Conservation (phyloP, 1,284 basidiomycete genomes). For the Pyrrhoderma noxium region DNA sequence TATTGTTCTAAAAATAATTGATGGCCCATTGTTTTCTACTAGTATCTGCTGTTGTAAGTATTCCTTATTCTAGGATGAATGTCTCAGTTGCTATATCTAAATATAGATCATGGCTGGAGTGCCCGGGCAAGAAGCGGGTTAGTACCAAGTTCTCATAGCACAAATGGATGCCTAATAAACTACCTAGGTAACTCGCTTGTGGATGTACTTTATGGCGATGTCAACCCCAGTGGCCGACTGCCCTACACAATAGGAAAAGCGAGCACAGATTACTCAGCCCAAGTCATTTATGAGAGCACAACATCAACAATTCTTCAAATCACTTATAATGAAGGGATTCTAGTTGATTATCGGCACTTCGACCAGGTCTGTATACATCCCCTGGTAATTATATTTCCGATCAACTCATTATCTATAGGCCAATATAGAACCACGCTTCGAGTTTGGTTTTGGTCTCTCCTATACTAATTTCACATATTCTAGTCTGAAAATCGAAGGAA, state of each 20-base stretch:
- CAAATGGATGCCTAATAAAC: constrained; percentile 3
- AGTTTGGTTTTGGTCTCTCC: constrained; percentile 80
- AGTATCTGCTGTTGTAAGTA: not conserved
- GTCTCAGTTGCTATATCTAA: constrained; percentile 12
- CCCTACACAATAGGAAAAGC: constrained; percentile 45
- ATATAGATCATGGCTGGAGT: constrained; percentile 49
- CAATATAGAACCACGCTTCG: constrained; percentile 56
- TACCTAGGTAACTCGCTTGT: constrained; percentile 33
- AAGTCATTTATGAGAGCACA: constrained; percentile 21
- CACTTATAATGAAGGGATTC: constrained; percentile 28
- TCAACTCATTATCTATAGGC: not conserved
- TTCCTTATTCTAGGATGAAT: not conserved
- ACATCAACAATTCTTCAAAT: constrained; percentile 25
- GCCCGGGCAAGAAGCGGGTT: constrained; percentile 69
- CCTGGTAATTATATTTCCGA: not conserved
- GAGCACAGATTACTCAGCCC: constrained; percentile 38
- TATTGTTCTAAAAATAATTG: too few species aligned
- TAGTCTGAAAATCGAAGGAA: constrained; percentile 32
- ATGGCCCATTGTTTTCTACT: too few species aligned
- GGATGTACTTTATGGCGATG: constrained; percentile 38
- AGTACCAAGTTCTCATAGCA: constrained; percentile 16
- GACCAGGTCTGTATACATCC: constrained; percentile 8
- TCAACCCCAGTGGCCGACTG: constrained; percentile 38
- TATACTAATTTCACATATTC: constrained; percentile 76
- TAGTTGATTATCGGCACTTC: constrained; percentile 18